Base-by-base conservation (phyloP, 805 yeast genomes). In the Tanozyma kutaoensis region DNA sequence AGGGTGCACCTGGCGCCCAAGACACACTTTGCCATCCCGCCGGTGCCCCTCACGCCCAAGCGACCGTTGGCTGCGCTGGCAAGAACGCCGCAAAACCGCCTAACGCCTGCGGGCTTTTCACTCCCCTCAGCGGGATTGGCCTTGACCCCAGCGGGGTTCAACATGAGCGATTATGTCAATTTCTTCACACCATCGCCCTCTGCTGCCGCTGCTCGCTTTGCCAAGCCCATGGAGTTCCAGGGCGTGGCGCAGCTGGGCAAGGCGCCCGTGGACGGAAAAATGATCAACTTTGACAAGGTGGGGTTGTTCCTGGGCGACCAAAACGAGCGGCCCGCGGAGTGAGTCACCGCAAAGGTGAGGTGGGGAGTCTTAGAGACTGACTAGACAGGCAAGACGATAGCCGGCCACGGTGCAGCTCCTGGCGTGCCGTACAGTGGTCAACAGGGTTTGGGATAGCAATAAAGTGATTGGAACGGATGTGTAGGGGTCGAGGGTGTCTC, bases 161-260 rank as follows among this genome's bases (percentile, higher is more conserved):
- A 81, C 48, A 71, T 81, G 74, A 75, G 72, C 44, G 94, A 81
- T 45, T 81, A 79, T 46, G 77, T 82, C 21, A 77, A 81, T 44
- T 63, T 78, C 35, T 75, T 76, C 45, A 73, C 86, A 1, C 91
- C 91, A 3, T 72, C 80, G 8, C 79, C 79, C 3, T 58, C 61
- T 4, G 81, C 65, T 36, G 82, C 17, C 17, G n/a, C n/a, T n/a
- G n/a, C n/a, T n/a, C n/a, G n/a, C n/a, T n/a, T n/a, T n/a, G n/a
- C n/a, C n/a, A n/a, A n/a, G n/a, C n/a, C n/a, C n/a, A n/a, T n/a
- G n/a, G 7, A 15, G 17, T 5, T 7, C 17, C 17, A 15, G 17
- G 17, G 17, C 17, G 17, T 5, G 7, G 17, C 17, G 17, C 7
- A 5, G 7, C 17, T 7, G 17, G 10, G 21, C 21, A 20, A 5